Conservation (phyloP, 441 rosid species). For the Gossypium armourianum region DNA sequence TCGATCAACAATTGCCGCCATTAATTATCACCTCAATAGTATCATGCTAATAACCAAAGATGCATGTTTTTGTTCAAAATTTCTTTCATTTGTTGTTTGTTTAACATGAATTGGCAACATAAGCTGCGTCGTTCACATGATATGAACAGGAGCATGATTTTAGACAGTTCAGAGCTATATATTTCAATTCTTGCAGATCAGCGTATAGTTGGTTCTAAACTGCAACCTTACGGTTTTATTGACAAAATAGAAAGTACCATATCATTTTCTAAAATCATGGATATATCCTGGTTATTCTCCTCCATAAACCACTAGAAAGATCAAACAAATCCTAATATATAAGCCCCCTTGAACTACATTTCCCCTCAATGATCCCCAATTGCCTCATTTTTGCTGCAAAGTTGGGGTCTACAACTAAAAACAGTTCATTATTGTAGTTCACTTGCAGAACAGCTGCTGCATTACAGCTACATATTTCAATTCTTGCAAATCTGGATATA, state of each 20-base stretch:
- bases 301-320: not conserved
- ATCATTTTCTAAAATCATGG: not conserved
- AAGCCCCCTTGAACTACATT: not conserved
- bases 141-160: not conserved
- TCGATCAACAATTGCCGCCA: not conserved
- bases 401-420: not conserved
- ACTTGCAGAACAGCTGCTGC: not conserved
- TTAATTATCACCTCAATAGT: too few relatives aligned
- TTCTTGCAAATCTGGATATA: too few relatives aligned
- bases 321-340: not conserved
- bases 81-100: not conserved
- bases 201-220: too few relatives aligned
- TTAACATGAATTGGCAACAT: not conserved
- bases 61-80: not conserved
- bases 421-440: not conserved
- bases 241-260: not conserved
- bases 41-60: not conserved
- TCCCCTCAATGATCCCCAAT: not conserved
- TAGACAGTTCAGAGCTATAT: not conserved
- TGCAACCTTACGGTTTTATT: too few relatives aligned
- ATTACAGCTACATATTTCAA: too few relatives aligned
- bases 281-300: not conserved
- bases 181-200: too few relatives aligned
- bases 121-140: not conserved
- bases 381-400: not conserved